Base-by-base conservation (phyloP, 805 yeast species). In the Trichomonascus vanleenenianus region DNA sequence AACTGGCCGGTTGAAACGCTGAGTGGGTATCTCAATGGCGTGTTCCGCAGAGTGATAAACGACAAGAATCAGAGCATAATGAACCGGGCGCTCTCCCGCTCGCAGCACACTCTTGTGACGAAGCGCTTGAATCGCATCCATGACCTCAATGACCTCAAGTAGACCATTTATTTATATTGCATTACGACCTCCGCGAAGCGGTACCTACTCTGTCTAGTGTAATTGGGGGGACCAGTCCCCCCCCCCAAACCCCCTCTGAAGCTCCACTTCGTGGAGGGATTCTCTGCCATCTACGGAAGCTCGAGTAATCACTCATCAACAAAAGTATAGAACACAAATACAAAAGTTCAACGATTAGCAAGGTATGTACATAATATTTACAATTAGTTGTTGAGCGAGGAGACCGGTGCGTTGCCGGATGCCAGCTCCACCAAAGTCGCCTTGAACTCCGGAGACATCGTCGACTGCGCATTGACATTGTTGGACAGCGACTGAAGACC, bases 1-100 rank as follows among this genome's bases (percentile, higher is more conserved):
- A 27, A 48, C 9, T 63, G 67, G 67, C 57, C 67, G 3, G 51
- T 63, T 30, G 63, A 60, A 44, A 43, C 53, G 20, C 45, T 63
- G 22, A 50, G 50, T 19, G 59, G 54, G 16, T 62, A 50, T 43
- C 38, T 60, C 33, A 47, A 47, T 15, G 32, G 39, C 11, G 43
- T 50, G 10, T 39, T 56, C 35, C 42, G 53, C 10, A 40, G 36
- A 14, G 15, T 51, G 25, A 37, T 47, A 15, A 46, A 40, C 19
- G 52, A 50, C 27, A 54, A 51, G 44, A 56, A 49, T 30, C 43
- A 46, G 44, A 51, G 54, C 31, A 38, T 32, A 16, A 14, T 55
- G 38, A 27, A 34, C 30, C 43, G 50, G 37, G 37, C 54, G 25
- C 39, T 56, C 39, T 25, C 58, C 10, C 42, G 59, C 30, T 40